These are phyloP conservation scores for Pulveroboletus sp. DNA, from an alignment of 768 basidiomycete genomes.

Conservation along the genomic window DNA sequence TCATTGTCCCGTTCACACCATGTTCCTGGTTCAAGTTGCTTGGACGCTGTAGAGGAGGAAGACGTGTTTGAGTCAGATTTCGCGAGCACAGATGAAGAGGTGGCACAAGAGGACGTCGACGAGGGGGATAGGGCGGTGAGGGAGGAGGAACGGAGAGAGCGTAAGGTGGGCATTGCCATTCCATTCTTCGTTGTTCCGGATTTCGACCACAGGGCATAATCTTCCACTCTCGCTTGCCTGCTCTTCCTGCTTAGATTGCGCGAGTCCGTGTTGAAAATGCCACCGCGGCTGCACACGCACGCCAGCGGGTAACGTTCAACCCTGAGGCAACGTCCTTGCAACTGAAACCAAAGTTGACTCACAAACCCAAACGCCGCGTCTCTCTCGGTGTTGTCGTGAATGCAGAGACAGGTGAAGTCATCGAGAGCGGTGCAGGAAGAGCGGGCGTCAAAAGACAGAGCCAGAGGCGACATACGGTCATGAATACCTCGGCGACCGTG, in stretches of 20 bases:
- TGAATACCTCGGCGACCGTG: too few relatives aligned
- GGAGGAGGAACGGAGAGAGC: slow-evolving; percentile 56
- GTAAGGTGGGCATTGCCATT: slow-evolving; percentile 12
- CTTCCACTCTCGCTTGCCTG: too few relatives aligned
- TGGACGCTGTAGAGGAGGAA: slow-evolving; percentile 57
- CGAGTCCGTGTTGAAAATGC: slow-evolving; percentile 56
- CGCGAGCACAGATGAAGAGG: slow-evolving; percentile 74
- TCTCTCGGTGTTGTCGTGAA: too few relatives aligned
- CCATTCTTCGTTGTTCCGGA: not conserved
- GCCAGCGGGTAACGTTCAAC: too few relatives aligned
- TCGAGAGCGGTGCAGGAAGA: too few relatives aligned
- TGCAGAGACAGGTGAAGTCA: too few relatives aligned
- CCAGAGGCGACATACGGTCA: too few relatives aligned
- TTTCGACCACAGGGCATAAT: not conserved
- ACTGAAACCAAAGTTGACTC: too few relatives aligned
- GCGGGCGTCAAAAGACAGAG: too few relatives aligned
- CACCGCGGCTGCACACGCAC: slow-evolving; percentile 55
- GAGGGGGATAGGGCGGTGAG: slow-evolving; percentile 51
- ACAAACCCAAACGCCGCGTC: too few relatives aligned
- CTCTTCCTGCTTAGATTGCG: slow-evolving; percentile 38
- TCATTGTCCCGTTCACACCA: not conserved
- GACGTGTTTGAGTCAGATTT: slow-evolving; percentile 83
- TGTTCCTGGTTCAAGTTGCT: not conserved
- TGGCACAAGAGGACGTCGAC: slow-evolving; percentile 46
- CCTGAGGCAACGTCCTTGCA: too few relatives aligned